These are phyloP conservation scores for Fusarium concolor DNA, from an alignment of 2,329 filamentous ascomycete species.

Conservation along the genomic window DNA sequence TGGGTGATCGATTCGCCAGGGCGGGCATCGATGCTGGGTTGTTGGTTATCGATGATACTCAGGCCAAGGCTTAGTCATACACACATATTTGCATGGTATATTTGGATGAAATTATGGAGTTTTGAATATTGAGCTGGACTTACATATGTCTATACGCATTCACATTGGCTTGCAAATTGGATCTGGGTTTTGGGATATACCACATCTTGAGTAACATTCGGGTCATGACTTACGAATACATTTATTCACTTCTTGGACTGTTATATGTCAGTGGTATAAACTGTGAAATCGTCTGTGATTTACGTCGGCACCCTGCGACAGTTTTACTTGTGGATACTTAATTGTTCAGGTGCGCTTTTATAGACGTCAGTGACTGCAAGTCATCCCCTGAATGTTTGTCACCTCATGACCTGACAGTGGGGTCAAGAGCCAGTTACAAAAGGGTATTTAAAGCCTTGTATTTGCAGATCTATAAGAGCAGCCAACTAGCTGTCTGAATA, in stretches of 20 bases:
- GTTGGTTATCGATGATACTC: conserved; percentile 44
- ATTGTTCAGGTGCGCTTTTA: too few species aligned
- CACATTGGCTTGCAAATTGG: not conserved
- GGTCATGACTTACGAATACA: conserved; percentile 17
- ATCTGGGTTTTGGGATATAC: not conserved
- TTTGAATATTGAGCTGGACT: not conserved
- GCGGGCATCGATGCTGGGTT: conserved; percentile 47
- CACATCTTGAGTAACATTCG: not conserved
- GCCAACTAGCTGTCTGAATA: too few species aligned
- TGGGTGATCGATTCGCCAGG: conserved; percentile 44
- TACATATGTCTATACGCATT: not conserved
- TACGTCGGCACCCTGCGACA: too few species aligned
- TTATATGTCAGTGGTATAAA: not conserved
- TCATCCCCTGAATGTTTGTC: too few species aligned
- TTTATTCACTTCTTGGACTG: not conserved
- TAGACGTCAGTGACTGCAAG: too few species aligned
- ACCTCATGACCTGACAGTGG: too few species aligned
- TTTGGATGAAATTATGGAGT: not conserved
- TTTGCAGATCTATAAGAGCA: too few species aligned
- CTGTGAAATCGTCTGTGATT: too few species aligned
- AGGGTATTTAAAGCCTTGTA: too few species aligned
- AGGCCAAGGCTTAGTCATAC: conserved; percentile 2
- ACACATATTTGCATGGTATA: not conserved
- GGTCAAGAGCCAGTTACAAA: too few species aligned
- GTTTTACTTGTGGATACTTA: too few species aligned